phyloP scores from a whole-genome alignment of 306 rosid species.

The Cicer yamashitae region DNA sequence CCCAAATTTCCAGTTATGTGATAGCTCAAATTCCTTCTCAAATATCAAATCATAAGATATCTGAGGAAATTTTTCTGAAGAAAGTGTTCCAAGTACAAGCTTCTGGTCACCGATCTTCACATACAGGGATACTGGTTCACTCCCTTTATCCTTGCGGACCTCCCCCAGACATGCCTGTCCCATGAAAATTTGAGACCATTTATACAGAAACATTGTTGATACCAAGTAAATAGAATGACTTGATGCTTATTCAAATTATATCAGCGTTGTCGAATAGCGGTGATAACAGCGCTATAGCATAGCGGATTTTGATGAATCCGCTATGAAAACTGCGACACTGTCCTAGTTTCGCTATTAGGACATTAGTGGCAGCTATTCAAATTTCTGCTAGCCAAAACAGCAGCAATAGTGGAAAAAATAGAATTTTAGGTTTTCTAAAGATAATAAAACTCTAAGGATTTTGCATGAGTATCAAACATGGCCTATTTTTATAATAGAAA shows the following conservation, averaged over 20 bases:
- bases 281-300: too few relatives aligned
- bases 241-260: constrained; percentile 8
- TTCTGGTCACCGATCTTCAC: constrained; percentile 59
- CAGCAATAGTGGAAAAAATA: too few relatives aligned
- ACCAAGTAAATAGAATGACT: neutral
- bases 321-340: too few relatives aligned
- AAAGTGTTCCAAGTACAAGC: constrained; percentile 66
- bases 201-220: constrained; percentile 11
- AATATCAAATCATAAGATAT: constrained; percentile 65
- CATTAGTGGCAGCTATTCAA: too few relatives aligned
- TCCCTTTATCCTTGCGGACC: constrained; percentile 59
- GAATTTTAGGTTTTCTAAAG: too few relatives aligned
- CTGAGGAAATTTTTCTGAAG: constrained; percentile 64
- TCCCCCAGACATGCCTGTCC: constrained; percentile 70
- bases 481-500: too few relatives aligned
- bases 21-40: constrained; percentile 67
- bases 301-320: too few relatives aligned
- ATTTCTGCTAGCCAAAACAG: too few relatives aligned
- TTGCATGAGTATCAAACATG: too few relatives aligned
- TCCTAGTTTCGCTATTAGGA: too few relatives aligned
- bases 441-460: too few relatives aligned
- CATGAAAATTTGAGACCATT: constrained; percentile 5
- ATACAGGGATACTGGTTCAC: constrained; percentile 57
- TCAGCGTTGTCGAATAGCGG: too few relatives aligned
- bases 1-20: constrained; percentile 73